These are phyloP conservation scores for Arthroderma sp. DNA, from an alignment of 2,329 filamentous ascomycete species.

Conservation along the genomic window DNA sequence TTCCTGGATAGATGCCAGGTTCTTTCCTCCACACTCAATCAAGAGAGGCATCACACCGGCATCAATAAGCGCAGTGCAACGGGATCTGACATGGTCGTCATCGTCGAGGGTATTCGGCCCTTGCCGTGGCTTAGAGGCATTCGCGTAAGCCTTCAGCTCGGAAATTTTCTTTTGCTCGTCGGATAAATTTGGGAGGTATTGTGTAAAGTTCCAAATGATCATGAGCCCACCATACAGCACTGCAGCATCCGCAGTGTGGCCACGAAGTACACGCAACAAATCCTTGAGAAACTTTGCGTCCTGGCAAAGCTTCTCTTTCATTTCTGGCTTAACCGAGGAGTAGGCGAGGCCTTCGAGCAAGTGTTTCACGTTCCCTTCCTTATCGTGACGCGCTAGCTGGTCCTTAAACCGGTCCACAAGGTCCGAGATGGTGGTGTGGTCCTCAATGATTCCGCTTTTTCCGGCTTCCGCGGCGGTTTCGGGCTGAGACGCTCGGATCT, in stretches of 20 bases:
- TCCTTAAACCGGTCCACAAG: slow-evolving; percentile 43
- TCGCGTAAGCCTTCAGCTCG: slow-evolving; percentile 87
- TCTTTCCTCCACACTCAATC: slow-evolving; percentile 56
- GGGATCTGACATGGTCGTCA: slow-evolving; percentile 58
- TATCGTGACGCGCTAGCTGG: slow-evolving; percentile 26
- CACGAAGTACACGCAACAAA: slow-evolving; percentile 42
- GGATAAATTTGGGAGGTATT: slow-evolving; percentile 61
- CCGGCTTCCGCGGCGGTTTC: slow-evolving; percentile 19
- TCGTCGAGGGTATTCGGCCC: slow-evolving; percentile 55
- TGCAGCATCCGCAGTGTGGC: slow-evolving; percentile 49
- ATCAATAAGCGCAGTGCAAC: slow-evolving; percentile 68
- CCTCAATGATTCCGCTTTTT: slow-evolving; percentile 22
- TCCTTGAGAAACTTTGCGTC: slow-evolving; percentile 56
- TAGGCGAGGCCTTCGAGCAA: slow-evolving; percentile 88
- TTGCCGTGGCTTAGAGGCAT: slow-evolving; percentile 54
- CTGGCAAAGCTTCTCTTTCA: slow-evolving; percentile 67
- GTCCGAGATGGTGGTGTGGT: slow-evolving; percentile 37
- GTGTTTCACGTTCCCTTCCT: slow-evolving; percentile 49
- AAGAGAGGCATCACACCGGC: slow-evolving; percentile 65
- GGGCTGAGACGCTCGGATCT: slow-evolving; percentile 32
- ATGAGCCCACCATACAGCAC: slow-evolving; percentile 75
- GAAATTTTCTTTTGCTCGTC: slow-evolving; percentile 88
- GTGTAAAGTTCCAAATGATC: slow-evolving; percentile 72
- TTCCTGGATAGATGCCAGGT: slow-evolving; percentile 51
- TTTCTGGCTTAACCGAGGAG: slow-evolving; percentile 67